Percentiles rank a stretch among this genome's conserved stretches.
phyloP scores from a whole-genome alignment of 2,329 filamentous ascomycete species.

The Allantophomopsis cytisporea region DNA sequence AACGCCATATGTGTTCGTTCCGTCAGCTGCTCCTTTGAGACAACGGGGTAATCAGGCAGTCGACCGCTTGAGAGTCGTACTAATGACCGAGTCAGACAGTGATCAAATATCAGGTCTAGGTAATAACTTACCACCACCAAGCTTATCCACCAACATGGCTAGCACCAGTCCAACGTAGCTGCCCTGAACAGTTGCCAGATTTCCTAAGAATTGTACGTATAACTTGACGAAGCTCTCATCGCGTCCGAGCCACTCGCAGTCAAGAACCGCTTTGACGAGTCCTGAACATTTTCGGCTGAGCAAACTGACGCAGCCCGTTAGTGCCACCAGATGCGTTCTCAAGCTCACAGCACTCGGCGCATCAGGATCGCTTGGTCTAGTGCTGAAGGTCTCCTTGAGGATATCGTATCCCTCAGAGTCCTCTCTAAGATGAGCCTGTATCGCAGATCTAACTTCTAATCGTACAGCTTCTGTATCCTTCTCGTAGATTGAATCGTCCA shows the following conservation, averaged over 20 bases:
- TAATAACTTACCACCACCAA: conserved; percentile 37
- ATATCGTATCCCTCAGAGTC: conserved; percentile 44
- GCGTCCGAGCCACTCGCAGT: conserved; percentile 50
- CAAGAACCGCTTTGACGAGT: conserved; percentile 43
- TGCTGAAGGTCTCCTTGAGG: conserved; percentile 36
- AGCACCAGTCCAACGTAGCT: conserved; percentile 64
- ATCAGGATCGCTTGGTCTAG: neutral
- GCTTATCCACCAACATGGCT: conserved; percentile 67
- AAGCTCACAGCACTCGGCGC: neutral
- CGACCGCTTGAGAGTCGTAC: conserved; percentile 22
- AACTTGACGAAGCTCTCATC: conserved; percentile 52
- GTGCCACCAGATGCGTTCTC: conserved; percentile 40
- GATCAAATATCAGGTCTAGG: conserved; percentile 13
- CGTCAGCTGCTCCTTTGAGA: conserved; percentile 47
- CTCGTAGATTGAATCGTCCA: neutral
- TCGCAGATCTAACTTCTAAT: neutral
- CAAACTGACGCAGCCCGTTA: conserved; percentile 46
- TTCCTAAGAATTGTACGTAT: conserved; percentile 54
- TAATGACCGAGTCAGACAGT: conserved; percentile 19
- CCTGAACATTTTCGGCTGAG: conserved; percentile 44
- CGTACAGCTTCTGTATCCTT: neutral
- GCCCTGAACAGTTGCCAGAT: conserved; percentile 71
- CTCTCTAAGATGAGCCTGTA: conserved; percentile 15
- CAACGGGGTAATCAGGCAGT: conserved; percentile 36
- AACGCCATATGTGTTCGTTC: conserved; percentile 64